These are phyloP conservation scores for Nitzschia inconspicua DNA, from an alignment of 108 stramenopile genomes.

Conservation along the genomic window DNA sequence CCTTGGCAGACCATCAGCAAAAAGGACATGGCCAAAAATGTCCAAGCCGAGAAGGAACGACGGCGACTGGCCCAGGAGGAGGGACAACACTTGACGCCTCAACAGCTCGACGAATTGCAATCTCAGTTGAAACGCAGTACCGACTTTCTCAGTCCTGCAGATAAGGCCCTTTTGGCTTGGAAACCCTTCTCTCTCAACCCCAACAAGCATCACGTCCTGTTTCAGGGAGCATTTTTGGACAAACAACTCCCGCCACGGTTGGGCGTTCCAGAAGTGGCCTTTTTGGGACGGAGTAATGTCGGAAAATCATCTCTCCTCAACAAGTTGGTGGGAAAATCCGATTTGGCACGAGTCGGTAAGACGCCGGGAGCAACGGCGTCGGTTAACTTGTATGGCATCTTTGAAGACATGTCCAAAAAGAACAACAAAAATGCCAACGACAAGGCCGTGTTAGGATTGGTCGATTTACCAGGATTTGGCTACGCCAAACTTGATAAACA, in stretches of 20 bases:
- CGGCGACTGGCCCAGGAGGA: slow-evolving; percentile 43
- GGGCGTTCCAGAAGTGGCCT: slow-evolving; percentile 89
- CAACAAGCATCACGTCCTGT: slow-evolving; percentile 37
- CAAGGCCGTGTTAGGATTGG: slow-evolving; percentile 64
- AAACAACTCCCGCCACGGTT: slow-evolving; percentile 56
- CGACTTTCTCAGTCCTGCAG: slow-evolving; percentile 41
- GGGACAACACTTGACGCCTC: slow-evolving; percentile 25
- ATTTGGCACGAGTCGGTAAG: slow-evolving; percentile 76
- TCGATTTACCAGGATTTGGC: slow-evolving; percentile 94
- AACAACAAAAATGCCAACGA: slow-evolving; percentile 9
- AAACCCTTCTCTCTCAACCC: slow-evolving; percentile 57
- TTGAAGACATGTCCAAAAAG: neutral
- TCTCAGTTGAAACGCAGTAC: slow-evolving; percentile 35
- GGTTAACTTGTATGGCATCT: slow-evolving; percentile 75
- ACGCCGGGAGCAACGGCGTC: slow-evolving; percentile 83
- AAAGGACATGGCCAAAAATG: slow-evolving; percentile 61
- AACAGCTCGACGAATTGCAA: slow-evolving; percentile 15
- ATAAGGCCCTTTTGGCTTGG: slow-evolving; percentile 63
- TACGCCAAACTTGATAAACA: slow-evolving; percentile 91
- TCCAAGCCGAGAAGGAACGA: slow-evolving; percentile 57
- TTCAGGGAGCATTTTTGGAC: slow-evolving; percentile 62
- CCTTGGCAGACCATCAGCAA: slow-evolving; percentile 78
- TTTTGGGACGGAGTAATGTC: slow-evolving; percentile 91
- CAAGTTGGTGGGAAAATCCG: slow-evolving; percentile 25
- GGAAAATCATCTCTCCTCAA: slow-evolving; percentile 92